These are phyloP conservation scores for Tricholoma sp. DNA, from an alignment of 768 basidiomycete species.

Conservation along the genomic window DNA sequence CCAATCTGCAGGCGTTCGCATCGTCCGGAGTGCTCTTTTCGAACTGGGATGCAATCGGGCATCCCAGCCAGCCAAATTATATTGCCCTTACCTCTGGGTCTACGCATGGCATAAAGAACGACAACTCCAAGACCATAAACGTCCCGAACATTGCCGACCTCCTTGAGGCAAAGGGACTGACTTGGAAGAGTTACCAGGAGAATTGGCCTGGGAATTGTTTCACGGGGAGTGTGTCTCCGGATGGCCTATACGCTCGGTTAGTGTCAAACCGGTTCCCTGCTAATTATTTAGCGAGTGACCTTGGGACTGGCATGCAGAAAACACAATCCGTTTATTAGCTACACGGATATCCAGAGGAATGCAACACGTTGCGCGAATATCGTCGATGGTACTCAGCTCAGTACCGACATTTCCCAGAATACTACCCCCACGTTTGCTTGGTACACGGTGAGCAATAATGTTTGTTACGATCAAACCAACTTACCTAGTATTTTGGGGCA, in stretches of 20 bases:
- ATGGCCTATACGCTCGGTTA: neutral
- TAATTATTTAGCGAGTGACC: neutral
- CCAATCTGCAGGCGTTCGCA: conserved; percentile 4
- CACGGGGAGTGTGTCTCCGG: no score
- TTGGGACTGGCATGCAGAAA: neutral
- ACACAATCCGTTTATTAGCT: neutral
- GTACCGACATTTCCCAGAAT: neutral
- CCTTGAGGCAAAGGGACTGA: conserved; percentile 4
- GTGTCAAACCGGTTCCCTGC: neutral
- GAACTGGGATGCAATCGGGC: conserved; percentile 2
- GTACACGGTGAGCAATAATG: neutral
- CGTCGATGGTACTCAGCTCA: neutral
- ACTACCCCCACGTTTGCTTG: neutral
- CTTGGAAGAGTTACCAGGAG: conserved; percentile 8
- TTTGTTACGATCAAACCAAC: neutral
- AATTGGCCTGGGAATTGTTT: conserved; percentile 5
- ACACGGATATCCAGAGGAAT: neutral
- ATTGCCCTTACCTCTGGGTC: conserved; percentile 3
- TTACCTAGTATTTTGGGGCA: neutral
- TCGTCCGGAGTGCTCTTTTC: conserved; percentile 3
- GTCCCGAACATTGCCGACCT: conserved; percentile 5
- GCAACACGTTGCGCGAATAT: neutral
- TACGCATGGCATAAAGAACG: conserved; percentile 1
- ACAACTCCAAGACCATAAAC: neutral
- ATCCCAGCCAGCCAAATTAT: conserved; percentile 8